These are phyloP conservation scores for Candida sp. DNA, from an alignment of 1,139 yeast species.

Conservation along the genomic window DNA sequence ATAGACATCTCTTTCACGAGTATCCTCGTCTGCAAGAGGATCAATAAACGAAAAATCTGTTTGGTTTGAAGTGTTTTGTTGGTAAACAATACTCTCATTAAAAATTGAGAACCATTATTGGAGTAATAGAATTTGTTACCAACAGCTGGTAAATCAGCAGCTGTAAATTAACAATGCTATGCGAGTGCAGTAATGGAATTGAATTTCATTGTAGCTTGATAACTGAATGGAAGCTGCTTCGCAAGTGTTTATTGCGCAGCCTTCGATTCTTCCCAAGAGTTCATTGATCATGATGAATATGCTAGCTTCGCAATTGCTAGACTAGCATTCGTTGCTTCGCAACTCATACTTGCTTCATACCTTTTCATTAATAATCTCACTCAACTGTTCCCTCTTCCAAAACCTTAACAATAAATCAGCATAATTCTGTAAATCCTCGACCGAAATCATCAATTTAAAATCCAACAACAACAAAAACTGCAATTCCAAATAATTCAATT, in stretches of 20 bases:
- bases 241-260: too few species aligned
- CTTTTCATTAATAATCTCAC: slow-evolving; percentile 28
- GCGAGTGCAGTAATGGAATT: slow-evolving; percentile 4
- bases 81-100: slow-evolving; percentile 76
- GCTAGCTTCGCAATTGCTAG: too few species aligned
- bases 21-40: slow-evolving; percentile 68
- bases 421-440: slow-evolving; percentile 87
- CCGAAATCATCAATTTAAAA: slow-evolving; percentile 81
- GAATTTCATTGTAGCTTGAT: neutral
- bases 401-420: slow-evolving; percentile 83
- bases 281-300: too few species aligned
- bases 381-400: slow-evolving; percentile 68
- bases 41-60: slow-evolving; percentile 52
- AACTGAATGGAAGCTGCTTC: too few species aligned
- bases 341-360: too few species aligned
- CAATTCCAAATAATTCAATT: slow-evolving; percentile 85
- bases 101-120: slow-evolving; percentile 78
- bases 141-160: slow-evolving; percentile 34
- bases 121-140: slow-evolving; percentile 80
- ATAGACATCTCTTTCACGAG: slow-evolving; percentile 84
- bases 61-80: slow-evolving; percentile 58
- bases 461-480: slow-evolving; percentile 85
- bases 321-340: too few species aligned
- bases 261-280: too few species aligned
- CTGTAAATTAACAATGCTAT: slow-evolving; percentile 6